These are phyloP conservation scores for Oxyria digyna DNA, from an alignment of 148 eudicot species.

Conservation along the genomic window DNA sequence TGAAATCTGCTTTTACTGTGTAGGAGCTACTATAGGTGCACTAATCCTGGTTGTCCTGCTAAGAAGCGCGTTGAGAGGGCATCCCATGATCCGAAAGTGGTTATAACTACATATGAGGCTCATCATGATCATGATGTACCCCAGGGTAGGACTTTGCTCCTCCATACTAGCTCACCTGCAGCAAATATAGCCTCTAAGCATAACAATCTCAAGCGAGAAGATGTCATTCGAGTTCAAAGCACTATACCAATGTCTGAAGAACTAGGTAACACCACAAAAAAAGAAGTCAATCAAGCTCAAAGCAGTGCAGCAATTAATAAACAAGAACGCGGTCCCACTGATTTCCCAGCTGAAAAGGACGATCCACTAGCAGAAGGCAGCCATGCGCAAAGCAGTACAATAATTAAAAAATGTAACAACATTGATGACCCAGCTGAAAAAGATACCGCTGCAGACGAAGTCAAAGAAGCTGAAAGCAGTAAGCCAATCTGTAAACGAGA, in stretches of 20 bases:
- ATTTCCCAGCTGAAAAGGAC: not conserved
- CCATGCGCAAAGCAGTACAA: not conserved
- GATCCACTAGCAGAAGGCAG: not conserved
- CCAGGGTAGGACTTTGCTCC: constrained; percentile 39
- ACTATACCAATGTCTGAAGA: not conserved
- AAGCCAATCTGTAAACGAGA: not conserved
- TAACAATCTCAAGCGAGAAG: constrained; percentile 15
- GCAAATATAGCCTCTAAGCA: constrained; percentile 7
- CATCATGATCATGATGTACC: constrained; percentile 57
- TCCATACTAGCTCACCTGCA: constrained; percentile 23
- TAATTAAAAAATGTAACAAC: not conserved
- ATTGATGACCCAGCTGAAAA: not conserved
- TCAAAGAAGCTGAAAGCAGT: not conserved
- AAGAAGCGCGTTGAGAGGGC: constrained; percentile 90
- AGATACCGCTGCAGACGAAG: not conserved
- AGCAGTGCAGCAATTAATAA: not conserved
- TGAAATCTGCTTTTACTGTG: constrained; percentile 12
- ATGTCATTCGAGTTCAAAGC: not conserved
- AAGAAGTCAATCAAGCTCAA: not conserved
- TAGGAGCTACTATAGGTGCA: constrained; percentile 96
- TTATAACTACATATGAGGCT: constrained; percentile 78
- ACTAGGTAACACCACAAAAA: not conserved
- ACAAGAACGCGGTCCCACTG: not conserved
- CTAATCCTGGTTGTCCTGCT: constrained; percentile 63
- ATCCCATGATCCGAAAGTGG: constrained; percentile 50